Evolutionary conservation across 2,329 filamentous ascomycete species (phyloP), one percentile per base, ranked within the genome.

Genomic region (Basipetospora chlamydospora): DNA sequence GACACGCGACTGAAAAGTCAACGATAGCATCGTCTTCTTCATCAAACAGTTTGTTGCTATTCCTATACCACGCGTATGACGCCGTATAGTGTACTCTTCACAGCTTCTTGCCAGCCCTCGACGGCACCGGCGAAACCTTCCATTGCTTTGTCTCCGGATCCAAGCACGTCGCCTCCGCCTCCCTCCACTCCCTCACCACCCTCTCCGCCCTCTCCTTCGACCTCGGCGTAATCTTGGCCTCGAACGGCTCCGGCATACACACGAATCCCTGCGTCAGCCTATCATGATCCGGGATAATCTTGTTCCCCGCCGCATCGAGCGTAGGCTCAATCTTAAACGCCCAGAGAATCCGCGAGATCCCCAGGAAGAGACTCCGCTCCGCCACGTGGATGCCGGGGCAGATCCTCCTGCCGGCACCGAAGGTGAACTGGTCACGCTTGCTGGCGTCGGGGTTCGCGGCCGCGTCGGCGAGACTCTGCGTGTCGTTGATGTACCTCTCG

Each of bases 321-420:
- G 51, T 46, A 26, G 41, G 30, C 16, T 39, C 35, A n/a, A 64
- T 54, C 30, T 63, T 46, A 43, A 64, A 68, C 1, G 57, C 60
- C 63, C 66, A 70, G 21, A 68, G 46, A 16, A 70, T 53, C 3
- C 63, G 55, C 4, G 64, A 55, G 22, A 68, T 60, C 10, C 49
- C 58, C 6, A 70, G 51, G 43, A 64, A 67, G 11, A 71, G 43
- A 8, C 54, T 59, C 5, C 60, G 59, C 38, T 67, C 62, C 0
- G 66, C 67, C 3, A 76, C 55, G 36, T 72, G 65, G 21, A 70
- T 66, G 0, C 72, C 73, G 3, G 65, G 70, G 47, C 73, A 77
- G 29, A 74, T 60, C 17, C 72, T 58, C 5, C 70, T 57, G 2
- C 71, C 70, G 7, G 63, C 64, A 15, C 71, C 70, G 38, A 71